Percentiles rank a stretch among this genome's conserved stretches.
phyloP scores from a whole-genome alignment of 345 rosid species.

The Syzygium grande region DNA sequence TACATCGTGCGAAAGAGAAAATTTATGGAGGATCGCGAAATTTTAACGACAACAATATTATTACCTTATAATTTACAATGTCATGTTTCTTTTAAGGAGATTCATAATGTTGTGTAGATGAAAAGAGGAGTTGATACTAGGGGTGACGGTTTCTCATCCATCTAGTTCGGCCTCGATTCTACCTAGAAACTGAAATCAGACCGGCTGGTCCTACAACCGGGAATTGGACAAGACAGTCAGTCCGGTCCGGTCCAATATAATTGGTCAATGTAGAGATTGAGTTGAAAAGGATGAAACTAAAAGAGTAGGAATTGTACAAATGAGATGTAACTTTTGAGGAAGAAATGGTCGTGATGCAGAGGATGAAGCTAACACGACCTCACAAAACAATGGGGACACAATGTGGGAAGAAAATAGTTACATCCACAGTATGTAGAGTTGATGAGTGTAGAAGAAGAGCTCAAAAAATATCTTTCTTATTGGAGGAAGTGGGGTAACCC shows the following conservation, averaged over 20 bases:
- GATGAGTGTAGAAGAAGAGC: no score
- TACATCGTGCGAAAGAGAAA: not conserved
- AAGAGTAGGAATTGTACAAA: not conserved
- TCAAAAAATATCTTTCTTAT: no score
- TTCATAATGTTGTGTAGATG: accelerated
- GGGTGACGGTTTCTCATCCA: no score
- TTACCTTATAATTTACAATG: not conserved
- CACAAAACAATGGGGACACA: slow-evolving; percentile 44
- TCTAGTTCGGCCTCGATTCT: accelerated
- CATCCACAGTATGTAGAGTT: no score
- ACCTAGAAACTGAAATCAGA: no score
- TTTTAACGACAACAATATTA: no score
- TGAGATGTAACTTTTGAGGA: not conserved
- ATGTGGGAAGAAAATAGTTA: slow-evolving; percentile 18
- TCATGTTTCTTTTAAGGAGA: not conserved
- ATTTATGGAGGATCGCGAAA: no score
- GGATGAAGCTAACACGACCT: slow-evolving; percentile 11
- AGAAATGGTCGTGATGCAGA: not conserved
- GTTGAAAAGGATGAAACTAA: not conserved
- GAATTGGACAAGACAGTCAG: no score
- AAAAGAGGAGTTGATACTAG: not conserved
- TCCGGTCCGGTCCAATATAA: no score
- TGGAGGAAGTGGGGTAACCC: no score
- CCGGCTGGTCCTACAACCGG: no score
- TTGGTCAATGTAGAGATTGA: not conserved